phyloP scores from a whole-genome alignment of 2,329 filamentous ascomycete genomes.

The Clonostachys rosea region DNA sequence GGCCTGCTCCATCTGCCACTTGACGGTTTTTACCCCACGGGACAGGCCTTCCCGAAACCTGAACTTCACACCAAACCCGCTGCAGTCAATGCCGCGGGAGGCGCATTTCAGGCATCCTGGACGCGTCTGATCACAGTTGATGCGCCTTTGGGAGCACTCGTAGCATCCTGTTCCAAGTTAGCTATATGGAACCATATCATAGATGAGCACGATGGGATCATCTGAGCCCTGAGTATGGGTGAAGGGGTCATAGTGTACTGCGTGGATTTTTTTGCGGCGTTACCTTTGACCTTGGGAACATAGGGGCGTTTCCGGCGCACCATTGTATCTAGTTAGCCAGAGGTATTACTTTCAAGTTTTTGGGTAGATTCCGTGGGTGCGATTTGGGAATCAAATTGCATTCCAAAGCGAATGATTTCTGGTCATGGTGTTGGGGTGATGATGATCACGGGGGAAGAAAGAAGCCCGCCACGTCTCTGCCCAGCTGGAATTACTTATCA shows the following conservation, averaged over 20 bases:
- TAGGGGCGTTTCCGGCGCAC: slow-evolving; percentile 8
- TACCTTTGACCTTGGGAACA: slow-evolving; percentile 13
- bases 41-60: slow-evolving; percentile 14
- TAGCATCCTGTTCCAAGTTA: slow-evolving; percentile 18
- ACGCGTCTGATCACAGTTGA: slow-evolving; percentile 22
- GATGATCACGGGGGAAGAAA: no score
- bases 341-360: no score
- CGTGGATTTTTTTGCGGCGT: not conserved
- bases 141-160: slow-evolving; percentile 25
- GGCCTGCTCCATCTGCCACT: not conserved
- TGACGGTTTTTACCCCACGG: not conserved
- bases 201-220: not conserved
- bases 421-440: no score
- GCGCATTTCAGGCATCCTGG: slow-evolving; percentile 23
- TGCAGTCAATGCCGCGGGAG: slow-evolving; percentile 19
- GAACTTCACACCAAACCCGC: slow-evolving; percentile 17
- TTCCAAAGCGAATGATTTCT: no score
- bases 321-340: not conserved
- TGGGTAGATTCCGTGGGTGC: no score
- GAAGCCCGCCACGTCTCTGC: no score
- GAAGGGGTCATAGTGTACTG: no score
- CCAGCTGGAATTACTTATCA: no score
- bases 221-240: not conserved
- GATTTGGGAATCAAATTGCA: no score
- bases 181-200: not conserved